These are phyloP conservation scores for Musa beccarii DNA, from an alignment of 176 grass and related monocot genomes.

Conservation along the genomic window DNA sequence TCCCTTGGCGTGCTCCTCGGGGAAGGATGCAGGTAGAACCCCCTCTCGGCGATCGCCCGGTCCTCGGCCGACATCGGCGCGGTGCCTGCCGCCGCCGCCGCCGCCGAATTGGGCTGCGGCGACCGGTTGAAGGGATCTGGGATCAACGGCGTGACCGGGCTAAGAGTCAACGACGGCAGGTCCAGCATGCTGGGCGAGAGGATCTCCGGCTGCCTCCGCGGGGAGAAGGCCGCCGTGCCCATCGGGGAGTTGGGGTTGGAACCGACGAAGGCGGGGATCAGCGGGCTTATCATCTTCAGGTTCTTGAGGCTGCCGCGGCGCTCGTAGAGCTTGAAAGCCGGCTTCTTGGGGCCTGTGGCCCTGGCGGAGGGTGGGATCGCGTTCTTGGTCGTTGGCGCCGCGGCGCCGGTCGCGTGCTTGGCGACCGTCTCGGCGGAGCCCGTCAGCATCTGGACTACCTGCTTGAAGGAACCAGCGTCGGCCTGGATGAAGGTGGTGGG, in stretches of 20 bases:
- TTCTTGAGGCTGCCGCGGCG: slow-evolving; percentile 76
- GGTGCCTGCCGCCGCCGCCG: not conserved
- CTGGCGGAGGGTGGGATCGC: slow-evolving; percentile 5
- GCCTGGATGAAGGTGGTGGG: slow-evolving; percentile 97
- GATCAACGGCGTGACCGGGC: slow-evolving; percentile 76
- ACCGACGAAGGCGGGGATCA: slow-evolving; percentile 42
- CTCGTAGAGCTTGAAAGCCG: slow-evolving; percentile 95
- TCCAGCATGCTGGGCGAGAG: slow-evolving; percentile 90
- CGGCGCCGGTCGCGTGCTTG: slow-evolving; percentile 25
- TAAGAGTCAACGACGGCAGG: slow-evolving; percentile 76
- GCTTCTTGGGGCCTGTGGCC: slow-evolving; percentile 74
- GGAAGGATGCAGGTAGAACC: slow-evolving; percentile 89
- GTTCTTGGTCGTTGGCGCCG: slow-evolving; percentile 2
- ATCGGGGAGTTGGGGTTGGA: slow-evolving; percentile 2
- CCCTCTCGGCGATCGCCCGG: slow-evolving; percentile 67
- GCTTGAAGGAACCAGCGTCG: slow-evolving; percentile 86
- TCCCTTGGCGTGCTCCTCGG: slow-evolving; percentile 29
- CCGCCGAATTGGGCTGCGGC: slow-evolving; percentile 22
- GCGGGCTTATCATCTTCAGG: slow-evolving; percentile 89
- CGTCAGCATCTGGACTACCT: slow-evolving; percentile 98
- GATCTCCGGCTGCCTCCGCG: slow-evolving; percentile 41
- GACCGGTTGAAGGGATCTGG: slow-evolving; percentile 58
- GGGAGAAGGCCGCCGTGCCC: slow-evolving; percentile 17
- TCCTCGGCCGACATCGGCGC: slow-evolving; percentile 53
- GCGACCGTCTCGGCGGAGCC: slow-evolving; percentile 40